These are phyloP conservation scores for Macrolepiota albuminosa DNA, from an alignment of 768 basidiomycete genomes.

Conservation along the genomic window DNA sequence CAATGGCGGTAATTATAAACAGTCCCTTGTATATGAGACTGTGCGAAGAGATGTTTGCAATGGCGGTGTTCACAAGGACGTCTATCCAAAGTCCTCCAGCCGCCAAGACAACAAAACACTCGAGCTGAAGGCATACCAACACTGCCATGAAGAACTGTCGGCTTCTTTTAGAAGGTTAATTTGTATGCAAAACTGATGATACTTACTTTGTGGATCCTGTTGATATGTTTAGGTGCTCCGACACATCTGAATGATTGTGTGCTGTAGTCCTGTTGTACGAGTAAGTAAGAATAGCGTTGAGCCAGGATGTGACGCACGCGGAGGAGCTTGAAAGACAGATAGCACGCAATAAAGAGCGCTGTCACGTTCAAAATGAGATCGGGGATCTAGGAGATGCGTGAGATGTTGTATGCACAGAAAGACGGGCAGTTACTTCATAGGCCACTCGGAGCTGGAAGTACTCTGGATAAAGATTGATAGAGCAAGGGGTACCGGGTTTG, in stretches of 20 bases:
- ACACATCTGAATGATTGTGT: constrained; percentile 45
- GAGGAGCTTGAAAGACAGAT: constrained; percentile 42
- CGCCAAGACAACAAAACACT: constrained; percentile 44
- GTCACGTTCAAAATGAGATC: constrained; percentile 42
- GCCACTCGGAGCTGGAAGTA: constrained; percentile 38
- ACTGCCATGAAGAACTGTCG: constrained; percentile 49
- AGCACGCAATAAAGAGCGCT: constrained; percentile 35
- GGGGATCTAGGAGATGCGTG: constrained; percentile 32
- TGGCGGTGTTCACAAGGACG: constrained; percentile 42
- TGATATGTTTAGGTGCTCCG: constrained; percentile 47
- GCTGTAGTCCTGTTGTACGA: constrained; percentile 33
- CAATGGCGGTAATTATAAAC: constrained; percentile 40
- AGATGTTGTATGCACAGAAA: background rate
- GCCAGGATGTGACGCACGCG: constrained; percentile 24
- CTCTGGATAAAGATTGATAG: constrained; percentile 38
- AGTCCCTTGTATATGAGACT: constrained; percentile 37
- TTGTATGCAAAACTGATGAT: background rate
- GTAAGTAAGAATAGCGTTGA: background rate
- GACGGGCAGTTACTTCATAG: constrained; percentile 33
- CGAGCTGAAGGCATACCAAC: constrained; percentile 49
- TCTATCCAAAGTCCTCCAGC: constrained; percentile 55
- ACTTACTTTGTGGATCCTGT: constrained; percentile 45
- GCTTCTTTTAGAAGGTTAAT: background rate
- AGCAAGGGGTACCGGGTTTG: constrained; percentile 39
- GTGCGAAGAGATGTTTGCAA: constrained; percentile 37